Percentiles rank a stretch among this genome's conserved stretches.
Conservation (phyloP, 2,329 filamentous ascomycete species). For the Alternaria panax region DNA sequence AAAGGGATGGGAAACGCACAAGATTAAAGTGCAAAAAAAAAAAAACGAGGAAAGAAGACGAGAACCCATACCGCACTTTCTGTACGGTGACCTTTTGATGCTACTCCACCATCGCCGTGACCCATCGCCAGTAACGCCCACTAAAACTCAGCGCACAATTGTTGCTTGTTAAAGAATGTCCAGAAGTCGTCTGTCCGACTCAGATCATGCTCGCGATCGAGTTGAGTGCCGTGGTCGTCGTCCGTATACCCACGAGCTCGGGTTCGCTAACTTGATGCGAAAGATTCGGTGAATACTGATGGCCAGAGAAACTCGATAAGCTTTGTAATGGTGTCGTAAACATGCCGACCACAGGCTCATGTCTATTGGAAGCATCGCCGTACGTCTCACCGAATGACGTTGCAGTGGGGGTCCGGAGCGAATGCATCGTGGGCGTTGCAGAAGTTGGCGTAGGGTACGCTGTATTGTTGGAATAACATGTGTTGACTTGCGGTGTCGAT, state of each 20-base stretch:
- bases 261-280: constrained; percentile 45
- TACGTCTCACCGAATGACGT: constrained; percentile 24
- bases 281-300: constrained; percentile 24
- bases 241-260: constrained; percentile 45
- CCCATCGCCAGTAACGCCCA: background rate
- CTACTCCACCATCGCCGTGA: background rate
- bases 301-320: constrained; percentile 32
- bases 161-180: background rate
- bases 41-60: background rate
- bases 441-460: constrained; percentile 38
- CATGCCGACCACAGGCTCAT: constrained; percentile 39
- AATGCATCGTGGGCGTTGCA: constrained; percentile 30
- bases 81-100: background rate
- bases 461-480: constrained; percentile 30
- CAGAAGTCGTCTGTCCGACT: background rate
- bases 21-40: background rate
- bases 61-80: background rate
- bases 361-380: constrained; percentile 18
- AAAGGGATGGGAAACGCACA: background rate
- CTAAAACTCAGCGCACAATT: background rate
- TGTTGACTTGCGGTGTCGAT: constrained; percentile 28
- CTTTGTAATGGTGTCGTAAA: constrained; percentile 44
- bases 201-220: constrained; percentile 49
- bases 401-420: constrained; percentile 30
- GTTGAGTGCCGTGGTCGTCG: constrained; percentile 40